Conservation (phyloP, 2,329 filamentous ascomycete genomes). For the Cercospora zeae-maydis region DNA sequence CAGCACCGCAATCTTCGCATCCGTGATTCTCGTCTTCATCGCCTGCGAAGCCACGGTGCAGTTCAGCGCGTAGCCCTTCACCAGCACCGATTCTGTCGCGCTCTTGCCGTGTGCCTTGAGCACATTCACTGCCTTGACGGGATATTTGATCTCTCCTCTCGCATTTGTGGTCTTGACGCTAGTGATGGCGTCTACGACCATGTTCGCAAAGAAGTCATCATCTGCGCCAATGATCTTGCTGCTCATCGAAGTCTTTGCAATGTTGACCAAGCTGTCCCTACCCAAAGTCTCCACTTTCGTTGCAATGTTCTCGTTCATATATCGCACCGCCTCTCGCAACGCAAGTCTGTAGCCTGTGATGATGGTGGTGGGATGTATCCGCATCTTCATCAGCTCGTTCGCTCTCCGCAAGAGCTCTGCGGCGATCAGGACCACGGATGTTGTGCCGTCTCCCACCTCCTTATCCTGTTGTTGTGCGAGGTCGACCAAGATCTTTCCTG, state of each 20-base stretch:
- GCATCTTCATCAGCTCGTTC: conserved; percentile 99
- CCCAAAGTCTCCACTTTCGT: conserved; percentile 91
- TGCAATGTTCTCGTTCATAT: conserved; percentile 98
- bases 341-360: conserved; percentile 97
- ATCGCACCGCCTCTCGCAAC: conserved; percentile 92
- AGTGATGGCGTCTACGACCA: conserved; percentile 95
- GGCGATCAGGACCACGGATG: conserved; percentile 94
- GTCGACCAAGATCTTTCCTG: conserved; percentile 96
- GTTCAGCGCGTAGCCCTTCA: conserved; percentile 97
- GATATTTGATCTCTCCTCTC: conserved; percentile 88
- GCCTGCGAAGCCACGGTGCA: conserved; percentile 98
- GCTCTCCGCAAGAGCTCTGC: conserved; percentile 88
- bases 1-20: conserved; percentile 93
- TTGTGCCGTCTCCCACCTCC: conserved; percentile 97
- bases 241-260: conserved; percentile 98
- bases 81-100: conserved; percentile 76
- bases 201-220: conserved; percentile 93
- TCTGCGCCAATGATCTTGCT: conserved; percentile 97
- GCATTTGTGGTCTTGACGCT: conserved; percentile 92
- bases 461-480: conserved; percentile 98
- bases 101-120: conserved; percentile 98
- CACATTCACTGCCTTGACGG: conserved; percentile 98
- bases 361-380: conserved; percentile 98
- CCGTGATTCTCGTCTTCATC: conserved; percentile 86
- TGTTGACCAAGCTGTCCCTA: conserved; percentile 84